These are phyloP conservation scores for Crucihimalaya himalaica DNA, from an alignment of 345 rosid genomes.

Conservation along the genomic window DNA sequence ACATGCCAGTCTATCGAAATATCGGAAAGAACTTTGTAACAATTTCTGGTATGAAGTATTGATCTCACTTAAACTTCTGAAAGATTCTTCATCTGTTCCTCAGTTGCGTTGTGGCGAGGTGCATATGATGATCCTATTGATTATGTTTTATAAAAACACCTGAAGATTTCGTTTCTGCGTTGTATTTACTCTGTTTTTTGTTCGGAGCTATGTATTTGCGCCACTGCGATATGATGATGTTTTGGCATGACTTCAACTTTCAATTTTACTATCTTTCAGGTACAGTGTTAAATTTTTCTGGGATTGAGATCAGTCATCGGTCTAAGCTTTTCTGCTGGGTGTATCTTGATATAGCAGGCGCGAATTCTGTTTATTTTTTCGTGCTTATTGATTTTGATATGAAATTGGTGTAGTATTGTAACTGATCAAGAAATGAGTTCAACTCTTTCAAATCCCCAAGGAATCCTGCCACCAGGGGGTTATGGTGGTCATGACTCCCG, in stretches of 20 bases:
- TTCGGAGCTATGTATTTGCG: conserved; percentile 11
- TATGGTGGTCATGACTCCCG: conserved; percentile 43
- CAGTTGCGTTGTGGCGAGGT: background rate
- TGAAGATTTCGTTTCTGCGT: conserved; percentile 7
- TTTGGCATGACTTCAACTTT: background rate
- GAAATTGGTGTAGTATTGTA: conserved; percentile 31
- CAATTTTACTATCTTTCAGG: conserved; percentile 14
- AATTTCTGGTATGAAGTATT: background rate
- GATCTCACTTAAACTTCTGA: conserved; percentile 1
- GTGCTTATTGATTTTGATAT: conserved; percentile 19
- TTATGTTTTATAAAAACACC: background rate
- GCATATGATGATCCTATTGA: background rate
- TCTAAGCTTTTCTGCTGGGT: background rate
- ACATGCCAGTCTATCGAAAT: too few relatives aligned
- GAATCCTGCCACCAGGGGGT: conserved; percentile 37
- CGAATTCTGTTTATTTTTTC: too few relatives aligned
- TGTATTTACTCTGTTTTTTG: conserved; percentile 15
- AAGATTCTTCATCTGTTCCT: background rate
- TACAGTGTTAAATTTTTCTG: background rate
- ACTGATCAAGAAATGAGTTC: conserved; percentile 53
- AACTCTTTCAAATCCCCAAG: conserved; percentile 48
- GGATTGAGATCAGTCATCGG: conserved; percentile 1
- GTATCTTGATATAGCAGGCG: too few relatives aligned
- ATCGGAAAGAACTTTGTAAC: too few relatives aligned
- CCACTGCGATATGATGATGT: background rate